Evolutionary conservation across 2,329 filamentous ascomycete genomes (phyloP), one percentile per base, ranked within the genome.

Genomic region (Fusarium transvaalense): DNA sequence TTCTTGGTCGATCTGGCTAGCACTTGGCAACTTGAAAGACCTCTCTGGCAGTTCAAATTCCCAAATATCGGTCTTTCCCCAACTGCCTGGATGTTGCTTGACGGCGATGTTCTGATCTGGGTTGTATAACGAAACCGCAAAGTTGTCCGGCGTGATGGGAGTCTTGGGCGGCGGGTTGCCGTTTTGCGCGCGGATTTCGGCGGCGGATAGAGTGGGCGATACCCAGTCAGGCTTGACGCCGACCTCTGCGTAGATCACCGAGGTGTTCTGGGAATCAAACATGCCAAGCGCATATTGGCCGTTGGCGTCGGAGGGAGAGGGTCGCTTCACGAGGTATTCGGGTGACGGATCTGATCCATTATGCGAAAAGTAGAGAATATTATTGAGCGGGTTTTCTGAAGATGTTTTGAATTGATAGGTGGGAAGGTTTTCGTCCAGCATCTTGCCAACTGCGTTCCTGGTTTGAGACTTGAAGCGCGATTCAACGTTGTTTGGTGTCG

Each of bases 351-450:
- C 93, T 65, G 91, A 91, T 78, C 94, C 95, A 79, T 94, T 88
- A 73, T 97, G 83, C 9, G 85, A 83, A 71, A 86, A 87, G 78
- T 84, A 87, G 60, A 88, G 85, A 75, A 86, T 83, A 71, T 80
- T 91, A 76, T 85, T 82, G 62, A 84, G 81, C 8, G 85, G 82
- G 73, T 85, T 84, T 57, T 87, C 84, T 59, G 84, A 79, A 34
- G 83, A 83, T 21, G 81, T 79, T 67, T 82, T 84, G 76, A 86
- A 85, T 72, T 82, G 85, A 75, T 88, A 90, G 43, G 86, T 93
- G 57, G 94, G 94, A n/a, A 97, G 88, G 79, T 94, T 97, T 78
- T 97, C 93, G 89, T 97, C 94, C 74, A 97, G 87, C 94, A 97
- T 97, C 31, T 64, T 68, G 61, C 51, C 35, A 59, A 43, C 23